Conservation (phyloP, 1,139 yeast genomes). For the Blastobotrys persicus region DNA sequence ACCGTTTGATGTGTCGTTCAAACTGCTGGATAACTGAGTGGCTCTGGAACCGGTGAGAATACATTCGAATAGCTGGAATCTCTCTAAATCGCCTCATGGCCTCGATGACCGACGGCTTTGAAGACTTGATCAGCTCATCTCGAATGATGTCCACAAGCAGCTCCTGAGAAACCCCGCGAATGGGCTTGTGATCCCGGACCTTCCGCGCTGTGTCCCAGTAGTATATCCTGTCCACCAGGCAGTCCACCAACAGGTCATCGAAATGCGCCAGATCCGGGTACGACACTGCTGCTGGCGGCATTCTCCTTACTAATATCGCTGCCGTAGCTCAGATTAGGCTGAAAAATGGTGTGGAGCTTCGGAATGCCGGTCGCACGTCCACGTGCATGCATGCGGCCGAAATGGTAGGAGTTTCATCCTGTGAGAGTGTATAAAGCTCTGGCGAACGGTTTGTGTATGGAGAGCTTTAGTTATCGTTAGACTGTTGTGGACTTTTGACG, state of each 20-base stretch:
- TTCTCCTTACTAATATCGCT: too few species aligned
- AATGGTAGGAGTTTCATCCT: too few species aligned
- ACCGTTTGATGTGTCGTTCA: constrained; percentile 39
- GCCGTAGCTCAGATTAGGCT: too few species aligned
- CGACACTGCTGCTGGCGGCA: constrained; percentile 17
- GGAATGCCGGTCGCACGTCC: neutral
- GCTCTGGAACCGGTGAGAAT: constrained; percentile 32
- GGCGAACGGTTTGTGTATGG: too few species aligned
- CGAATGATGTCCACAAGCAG: constrained; percentile 26
- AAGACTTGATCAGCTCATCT: constrained; percentile 23
- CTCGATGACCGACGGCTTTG: constrained; percentile 19
- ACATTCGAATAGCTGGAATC: constrained; percentile 33
- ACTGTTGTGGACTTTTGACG: too few species aligned
- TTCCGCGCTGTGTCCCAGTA: constrained; percentile 42
- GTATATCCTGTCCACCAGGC: constrained; percentile 37
- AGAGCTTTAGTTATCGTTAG: too few species aligned
- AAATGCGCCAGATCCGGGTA: constrained; percentile 51
- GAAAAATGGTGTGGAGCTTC: neutral
- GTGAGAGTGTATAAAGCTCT: too few species aligned
- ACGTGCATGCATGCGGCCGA: neutral
- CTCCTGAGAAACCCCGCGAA: constrained; percentile 28
- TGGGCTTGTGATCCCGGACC: constrained; percentile 33
- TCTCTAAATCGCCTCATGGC: constrained; percentile 34
- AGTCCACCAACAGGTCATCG: constrained; percentile 42
- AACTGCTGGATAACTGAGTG: constrained; percentile 36